These are phyloP conservation scores for Cudoniella acicularis DNA, from an alignment of 495 filamentous ascomycete species.

Conservation along the genomic window DNA sequence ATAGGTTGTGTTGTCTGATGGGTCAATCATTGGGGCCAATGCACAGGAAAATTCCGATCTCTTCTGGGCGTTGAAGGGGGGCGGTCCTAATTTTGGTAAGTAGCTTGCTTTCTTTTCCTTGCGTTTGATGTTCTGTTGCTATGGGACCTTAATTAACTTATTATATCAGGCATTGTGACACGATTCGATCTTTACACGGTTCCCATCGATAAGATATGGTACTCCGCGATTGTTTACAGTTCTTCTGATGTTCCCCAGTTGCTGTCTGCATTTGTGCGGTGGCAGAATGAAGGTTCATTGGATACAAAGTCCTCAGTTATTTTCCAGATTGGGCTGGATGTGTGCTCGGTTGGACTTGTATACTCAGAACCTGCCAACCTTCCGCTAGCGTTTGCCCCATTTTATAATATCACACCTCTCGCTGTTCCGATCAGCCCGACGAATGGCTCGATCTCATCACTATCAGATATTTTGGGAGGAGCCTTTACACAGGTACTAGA, in stretches of 20 bases:
- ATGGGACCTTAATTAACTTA: neutral
- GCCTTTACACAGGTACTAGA: no score
- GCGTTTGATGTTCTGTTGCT: neutral
- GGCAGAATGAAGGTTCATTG: no score
- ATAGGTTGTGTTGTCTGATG: neutral
- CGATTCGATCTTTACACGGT: slow-evolving; percentile 43
- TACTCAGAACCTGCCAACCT: no score
- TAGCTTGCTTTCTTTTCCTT: no score
- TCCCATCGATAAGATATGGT: slow-evolving; percentile 7
- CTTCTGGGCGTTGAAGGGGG: slow-evolving; percentile 50
- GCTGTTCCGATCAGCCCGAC: no score
- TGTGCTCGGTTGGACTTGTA: neutral
- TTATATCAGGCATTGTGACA: slow-evolving; percentile 44
- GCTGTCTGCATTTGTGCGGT: neutral
- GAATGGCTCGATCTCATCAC: no score
- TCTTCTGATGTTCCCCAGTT: neutral
- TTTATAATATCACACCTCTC: no score
- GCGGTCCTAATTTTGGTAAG: slow-evolving; percentile 45
- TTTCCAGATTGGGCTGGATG: neutral
- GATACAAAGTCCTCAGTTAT: slow-evolving; percentile 2
- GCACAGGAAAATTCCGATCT: slow-evolving; percentile 39
- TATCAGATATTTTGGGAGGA: no score
- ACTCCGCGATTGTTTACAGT: neutral
- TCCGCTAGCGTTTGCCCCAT: no score
- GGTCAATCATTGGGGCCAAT: neutral